Base-by-base conservation (phyloP, 2,329 filamentous ascomycete genomes). In the Juglanconis juglandina region DNA sequence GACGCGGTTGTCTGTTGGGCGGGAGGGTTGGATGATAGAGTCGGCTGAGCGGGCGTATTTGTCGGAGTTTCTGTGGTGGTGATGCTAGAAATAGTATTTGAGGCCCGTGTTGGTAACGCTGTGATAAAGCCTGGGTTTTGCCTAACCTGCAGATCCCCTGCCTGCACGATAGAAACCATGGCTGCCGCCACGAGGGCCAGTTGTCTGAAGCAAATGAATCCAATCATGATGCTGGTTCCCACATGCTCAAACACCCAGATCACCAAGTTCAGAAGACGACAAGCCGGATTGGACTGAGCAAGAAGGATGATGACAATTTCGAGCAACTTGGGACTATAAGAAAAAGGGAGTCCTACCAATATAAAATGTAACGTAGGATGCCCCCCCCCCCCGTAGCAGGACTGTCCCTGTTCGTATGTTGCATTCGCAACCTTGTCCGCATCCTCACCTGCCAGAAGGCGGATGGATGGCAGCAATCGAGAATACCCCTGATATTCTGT, bases 101-200 rank as follows among this genome's bases (percentile, higher is more conserved):
- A n/a, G 30, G 33, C 56, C 17, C 39, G 33, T 10, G 56, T 59
- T 17, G 56, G 56, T 41, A 59, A n/a, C 14, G 49, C 46, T 5
- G 56, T 59, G 49, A 59, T 59, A 24, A 59, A 59, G 2, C 41
- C 34, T 14, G 56, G 56, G 39, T 59, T 59, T 24, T 59, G 56
- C 47, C 56, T 35, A 13, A 48, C 24, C 9, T 32, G 13, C 34
- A 59, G 17, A 30, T 41, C 14, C 5, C 34, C 56, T 3, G 34
- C 56, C n/a, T n/a, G 9, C 35, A 17, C 50, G 13, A 49, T 49
- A 14, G 30, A 7, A 33, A n/a, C 30, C 24, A 9, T 11, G 33
- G 47, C 47, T n/a, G n/a, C 30, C 32, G 10, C 24, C 24, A 11
- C 4, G 4, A 49, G 10, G 3, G 30, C 47, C 47, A 13, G 32